Conservation (phyloP, 1,139 yeast genomes). For the Yamadazyma oceani region DNA sequence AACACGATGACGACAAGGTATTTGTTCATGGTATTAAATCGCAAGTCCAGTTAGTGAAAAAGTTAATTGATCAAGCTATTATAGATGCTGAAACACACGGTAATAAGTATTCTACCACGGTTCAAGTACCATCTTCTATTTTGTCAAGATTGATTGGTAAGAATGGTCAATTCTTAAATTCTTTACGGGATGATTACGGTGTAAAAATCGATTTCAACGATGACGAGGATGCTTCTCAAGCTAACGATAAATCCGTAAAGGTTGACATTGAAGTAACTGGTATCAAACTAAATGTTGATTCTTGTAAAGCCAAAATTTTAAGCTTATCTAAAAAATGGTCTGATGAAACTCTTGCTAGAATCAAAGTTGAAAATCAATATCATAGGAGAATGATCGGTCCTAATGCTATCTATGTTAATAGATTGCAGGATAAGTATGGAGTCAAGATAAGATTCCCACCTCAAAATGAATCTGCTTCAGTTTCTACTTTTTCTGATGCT, state of each 20-base stretch:
- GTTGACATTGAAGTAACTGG: slow-evolving; percentile 71
- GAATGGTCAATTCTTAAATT: slow-evolving; percentile 72
- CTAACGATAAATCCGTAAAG: too few species aligned
- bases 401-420: slow-evolving; percentile 75
- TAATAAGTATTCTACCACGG: slow-evolving; percentile 53
- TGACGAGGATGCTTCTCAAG: slow-evolving; percentile 42
- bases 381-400: slow-evolving; percentile 87
- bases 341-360: slow-evolving; percentile 68
- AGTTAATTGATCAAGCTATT: slow-evolving; percentile 54
- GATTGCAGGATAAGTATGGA: slow-evolving; percentile 85
- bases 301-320: slow-evolving; percentile 60
- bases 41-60: slow-evolving; percentile 54
- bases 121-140: slow-evolving; percentile 59
- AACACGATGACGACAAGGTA: slow-evolving; percentile 53
- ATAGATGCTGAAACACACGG: slow-evolving; percentile 66
- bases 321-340: slow-evolving; percentile 74
- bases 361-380: slow-evolving; percentile 72
- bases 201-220: slow-evolving; percentile 68
- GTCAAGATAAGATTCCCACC: slow-evolving; percentile 79
- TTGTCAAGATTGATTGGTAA: slow-evolving; percentile 87
- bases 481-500: slow-evolving; percentile 31
- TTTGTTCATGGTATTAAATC: slow-evolving; percentile 60
- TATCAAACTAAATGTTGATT: slow-evolving; percentile 74
- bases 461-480: slow-evolving; percentile 22
- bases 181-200: slow-evolving; percentile 74